Evolutionary conservation across 2,329 filamentous ascomycete species (phyloP).

Genomic region (Phyllosticta ampelicida): DNA sequence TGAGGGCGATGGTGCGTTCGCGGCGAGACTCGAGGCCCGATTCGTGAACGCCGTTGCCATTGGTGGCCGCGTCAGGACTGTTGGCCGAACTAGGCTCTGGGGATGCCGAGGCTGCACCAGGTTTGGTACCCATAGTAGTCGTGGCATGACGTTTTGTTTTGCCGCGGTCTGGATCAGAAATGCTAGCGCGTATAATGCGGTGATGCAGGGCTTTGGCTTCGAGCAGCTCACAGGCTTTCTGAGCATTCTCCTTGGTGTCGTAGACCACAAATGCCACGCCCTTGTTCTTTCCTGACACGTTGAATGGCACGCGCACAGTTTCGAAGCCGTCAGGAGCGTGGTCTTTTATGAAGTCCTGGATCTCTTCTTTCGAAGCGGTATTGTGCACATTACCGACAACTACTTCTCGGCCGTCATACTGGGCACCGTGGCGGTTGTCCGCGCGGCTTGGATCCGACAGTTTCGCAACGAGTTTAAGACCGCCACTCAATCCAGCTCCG

Average conservation of each 20-base stretch:
- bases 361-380: slow-evolving; percentile 60
- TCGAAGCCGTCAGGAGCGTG: slow-evolving; percentile 58
- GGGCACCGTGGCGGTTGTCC: slow-evolving; percentile 67
- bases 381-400: slow-evolving; percentile 80
- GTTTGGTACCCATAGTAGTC: slow-evolving; percentile 47
- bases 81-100: slow-evolving; percentile 16
- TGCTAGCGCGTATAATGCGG: slow-evolving; percentile 23
- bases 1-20: slow-evolving; percentile 65
- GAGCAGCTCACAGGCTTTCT: slow-evolving; percentile 22
- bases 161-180: slow-evolving; percentile 53
- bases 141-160: slow-evolving; percentile 59
- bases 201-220: slow-evolving; percentile 24
- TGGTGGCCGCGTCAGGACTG: background rate
- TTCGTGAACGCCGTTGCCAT: slow-evolving; percentile 14
- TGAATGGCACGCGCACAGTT: slow-evolving; percentile 58
- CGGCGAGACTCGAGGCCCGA: slow-evolving; percentile 22
- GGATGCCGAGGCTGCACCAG: slow-evolving; percentile 20
- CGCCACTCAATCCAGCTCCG: slow-evolving; percentile 56
- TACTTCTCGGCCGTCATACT: slow-evolving; percentile 79
- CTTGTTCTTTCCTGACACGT: slow-evolving; percentile 55
- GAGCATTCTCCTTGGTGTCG: slow-evolving; percentile 38
- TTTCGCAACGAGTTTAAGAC: slow-evolving; percentile 61
- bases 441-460: slow-evolving; percentile 74
- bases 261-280: slow-evolving; percentile 78
- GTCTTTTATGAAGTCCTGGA: slow-evolving; percentile 60